These are phyloP conservation scores for Malassezia sp. DNA, from an alignment of 1,284 basidiomycete genomes.

Conservation along the genomic window DNA sequence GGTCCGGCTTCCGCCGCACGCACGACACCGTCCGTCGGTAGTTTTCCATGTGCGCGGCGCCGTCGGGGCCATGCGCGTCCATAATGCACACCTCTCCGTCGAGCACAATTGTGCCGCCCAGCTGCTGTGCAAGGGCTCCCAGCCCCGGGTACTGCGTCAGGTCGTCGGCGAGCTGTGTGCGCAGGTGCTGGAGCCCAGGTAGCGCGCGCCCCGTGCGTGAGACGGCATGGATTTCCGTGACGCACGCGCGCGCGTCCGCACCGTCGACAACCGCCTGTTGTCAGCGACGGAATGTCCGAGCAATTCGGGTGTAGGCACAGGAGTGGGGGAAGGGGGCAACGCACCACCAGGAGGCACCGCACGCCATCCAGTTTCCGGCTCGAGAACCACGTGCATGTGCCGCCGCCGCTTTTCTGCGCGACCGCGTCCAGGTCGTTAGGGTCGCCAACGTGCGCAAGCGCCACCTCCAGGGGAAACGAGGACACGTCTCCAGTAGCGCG, in stretches of 20 bases:
- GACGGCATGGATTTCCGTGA: constrained; percentile 13
- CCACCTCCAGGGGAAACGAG: constrained; percentile 17
- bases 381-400: constrained; percentile 21
- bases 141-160: constrained; percentile 14
- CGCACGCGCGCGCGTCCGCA: not conserved
- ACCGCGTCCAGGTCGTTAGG: constrained; percentile 13
- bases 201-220: constrained; percentile 25
- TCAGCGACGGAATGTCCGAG: not conserved
- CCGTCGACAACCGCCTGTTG: not conserved
- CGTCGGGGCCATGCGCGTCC: constrained; percentile 9
- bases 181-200: constrained; percentile 16
- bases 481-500: not conserved
- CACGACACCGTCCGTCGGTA: constrained; percentile 19
- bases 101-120: constrained; percentile 13
- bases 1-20: constrained; percentile 18
- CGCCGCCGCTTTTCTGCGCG: not conserved
- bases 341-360: constrained; percentile 23
- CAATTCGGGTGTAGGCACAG: not conserved
- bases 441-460: constrained; percentile 19
- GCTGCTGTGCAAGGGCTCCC: not conserved
- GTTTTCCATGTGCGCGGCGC: constrained; percentile 21
- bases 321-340: not conserved
- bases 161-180: constrained; percentile 14
- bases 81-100: constrained; percentile 32
- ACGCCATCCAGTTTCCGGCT: constrained; percentile 33